phyloP scores from a whole-genome alignment of 257 asterid genomes.

The Voacanga thouarsii region DNA sequence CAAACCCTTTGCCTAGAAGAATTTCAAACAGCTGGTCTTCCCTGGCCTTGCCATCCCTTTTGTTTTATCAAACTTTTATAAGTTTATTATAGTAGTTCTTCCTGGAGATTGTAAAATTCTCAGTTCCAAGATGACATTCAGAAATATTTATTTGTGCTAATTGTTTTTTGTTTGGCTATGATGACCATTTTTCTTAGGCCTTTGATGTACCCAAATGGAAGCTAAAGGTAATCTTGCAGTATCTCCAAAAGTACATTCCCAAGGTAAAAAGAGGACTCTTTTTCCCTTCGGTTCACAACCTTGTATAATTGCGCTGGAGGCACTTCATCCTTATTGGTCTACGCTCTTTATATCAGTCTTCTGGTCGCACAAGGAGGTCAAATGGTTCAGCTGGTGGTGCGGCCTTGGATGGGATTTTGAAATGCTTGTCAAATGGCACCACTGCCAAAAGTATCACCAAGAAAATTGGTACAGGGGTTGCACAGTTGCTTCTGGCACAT shows the following conservation, averaged over 20 bases:
- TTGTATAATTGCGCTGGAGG: background rate
- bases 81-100: background rate
- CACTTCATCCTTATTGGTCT: background rate
- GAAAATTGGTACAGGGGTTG: conserved; percentile 55
- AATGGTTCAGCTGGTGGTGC: conserved; percentile 27
- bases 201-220: conserved; percentile 68
- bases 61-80: background rate
- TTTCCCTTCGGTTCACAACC: background rate
- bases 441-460: conserved; percentile 54
- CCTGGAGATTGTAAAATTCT: background rate
- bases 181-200: conserved; percentile 40
- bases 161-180: background rate
- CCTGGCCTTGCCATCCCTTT: background rate
- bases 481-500: conserved; percentile 74
- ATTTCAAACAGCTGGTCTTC: background rate
- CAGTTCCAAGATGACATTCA: background rate
- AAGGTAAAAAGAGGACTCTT: conserved; percentile 42
- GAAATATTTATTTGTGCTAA: background rate
- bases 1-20: background rate
- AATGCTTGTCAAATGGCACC: conserved; percentile 55
- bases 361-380: conserved; percentile 72
- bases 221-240: conserved; percentile 61
- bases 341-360: conserved; percentile 41
- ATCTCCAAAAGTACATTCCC: conserved; percentile 75
- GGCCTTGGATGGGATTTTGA: conserved; percentile 62